Evolutionary conservation across 2,329 filamentous ascomycete genomes (phyloP).

Genomic region (Neocatenulostroma microsporum): DNA sequence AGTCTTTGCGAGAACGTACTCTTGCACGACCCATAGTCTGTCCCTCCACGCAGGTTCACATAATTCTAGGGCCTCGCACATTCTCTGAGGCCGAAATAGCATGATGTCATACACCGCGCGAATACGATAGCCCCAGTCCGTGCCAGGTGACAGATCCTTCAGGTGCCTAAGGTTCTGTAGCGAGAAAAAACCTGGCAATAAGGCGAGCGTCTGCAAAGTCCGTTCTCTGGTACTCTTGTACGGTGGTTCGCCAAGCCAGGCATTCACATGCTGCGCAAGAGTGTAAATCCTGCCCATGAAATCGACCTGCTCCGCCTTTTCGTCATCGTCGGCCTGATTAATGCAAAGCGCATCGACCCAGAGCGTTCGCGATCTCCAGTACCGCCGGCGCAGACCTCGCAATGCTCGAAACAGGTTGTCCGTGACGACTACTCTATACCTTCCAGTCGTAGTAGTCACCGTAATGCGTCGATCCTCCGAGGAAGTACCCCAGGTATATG

Average conservation of each 20-base stretch:
- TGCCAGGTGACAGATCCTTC: too few relatives aligned
- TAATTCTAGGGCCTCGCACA: background rate
- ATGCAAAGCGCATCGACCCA: constrained; percentile 1
- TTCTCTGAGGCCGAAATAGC: background rate
- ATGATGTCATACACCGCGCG: too few relatives aligned
- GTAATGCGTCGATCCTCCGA: background rate
- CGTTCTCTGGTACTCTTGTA: too few relatives aligned
- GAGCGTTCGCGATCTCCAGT: too few relatives aligned
- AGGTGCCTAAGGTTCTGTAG: too few relatives aligned
- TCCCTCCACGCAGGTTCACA: background rate
- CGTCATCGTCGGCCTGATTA: background rate
- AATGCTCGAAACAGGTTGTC: constrained; percentile 1
- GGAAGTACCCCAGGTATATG: constrained; percentile 1
- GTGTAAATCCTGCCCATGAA: constrained; percentile 1
- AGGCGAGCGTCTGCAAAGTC: too few relatives aligned
- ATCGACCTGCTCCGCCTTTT: background rate
- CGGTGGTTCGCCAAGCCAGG: constrained; percentile 1
- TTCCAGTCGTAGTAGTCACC: background rate
- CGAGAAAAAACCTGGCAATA: too few relatives aligned
- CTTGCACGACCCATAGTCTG: background rate
- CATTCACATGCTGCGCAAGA: background rate
- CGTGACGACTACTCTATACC: background rate
- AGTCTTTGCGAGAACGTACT: background rate
- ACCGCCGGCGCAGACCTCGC: background rate
- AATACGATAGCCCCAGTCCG: too few relatives aligned